phyloP scores from a whole-genome alignment of 1,284 basidiomycete species.

The Apiotrichum sp. region DNA sequence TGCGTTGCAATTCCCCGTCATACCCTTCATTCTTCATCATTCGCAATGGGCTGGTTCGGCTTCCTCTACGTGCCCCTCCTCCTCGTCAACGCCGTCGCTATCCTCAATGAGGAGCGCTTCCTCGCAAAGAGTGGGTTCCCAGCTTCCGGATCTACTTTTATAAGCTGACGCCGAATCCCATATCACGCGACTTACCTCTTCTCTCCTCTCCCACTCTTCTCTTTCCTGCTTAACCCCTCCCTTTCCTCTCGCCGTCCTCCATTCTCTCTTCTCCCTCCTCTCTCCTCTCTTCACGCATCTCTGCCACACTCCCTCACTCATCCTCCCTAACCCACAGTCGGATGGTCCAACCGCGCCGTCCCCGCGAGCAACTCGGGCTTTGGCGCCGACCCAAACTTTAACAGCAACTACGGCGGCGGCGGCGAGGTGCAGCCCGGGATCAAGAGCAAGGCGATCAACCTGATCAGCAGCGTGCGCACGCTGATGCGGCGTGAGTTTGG shows the following conservation, averaged over 20 bases:
- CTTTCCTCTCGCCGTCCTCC: background rate
- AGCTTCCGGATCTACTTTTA: conserved; percentile 4
- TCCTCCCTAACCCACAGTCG: conserved; percentile 56
- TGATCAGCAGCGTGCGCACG: conserved; percentile 89
- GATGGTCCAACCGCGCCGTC: conserved; percentile 73
- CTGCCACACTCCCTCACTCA: background rate
- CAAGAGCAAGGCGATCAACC: conserved; percentile 79
- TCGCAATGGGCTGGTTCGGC: background rate
- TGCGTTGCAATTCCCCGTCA: too few species aligned
- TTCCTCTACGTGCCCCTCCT: conserved; percentile 56
- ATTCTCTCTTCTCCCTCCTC: background rate
- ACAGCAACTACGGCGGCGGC: conserved; percentile 41
- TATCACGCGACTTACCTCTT: too few species aligned
- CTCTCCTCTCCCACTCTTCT: too few species aligned
- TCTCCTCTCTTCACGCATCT: background rate
- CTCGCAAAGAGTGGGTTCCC: conserved; percentile 72
- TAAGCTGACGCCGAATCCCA: background rate
- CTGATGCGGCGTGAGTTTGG: conserved; percentile 78
- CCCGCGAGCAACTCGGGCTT: conserved; percentile 39
- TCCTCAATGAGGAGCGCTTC: conserved; percentile 92
- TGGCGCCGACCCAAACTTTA: conserved; percentile 37
- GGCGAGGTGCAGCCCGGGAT: conserved; percentile 57
- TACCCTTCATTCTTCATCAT: too few species aligned
- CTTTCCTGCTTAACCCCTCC: conserved; percentile 1
- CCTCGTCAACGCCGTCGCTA: conserved; percentile 85